Percentiles rank a stretch among this genome's conserved stretches.
Conservation (phyloP, 176 grass and related monocot species). For the Musa acuminata region DNA sequence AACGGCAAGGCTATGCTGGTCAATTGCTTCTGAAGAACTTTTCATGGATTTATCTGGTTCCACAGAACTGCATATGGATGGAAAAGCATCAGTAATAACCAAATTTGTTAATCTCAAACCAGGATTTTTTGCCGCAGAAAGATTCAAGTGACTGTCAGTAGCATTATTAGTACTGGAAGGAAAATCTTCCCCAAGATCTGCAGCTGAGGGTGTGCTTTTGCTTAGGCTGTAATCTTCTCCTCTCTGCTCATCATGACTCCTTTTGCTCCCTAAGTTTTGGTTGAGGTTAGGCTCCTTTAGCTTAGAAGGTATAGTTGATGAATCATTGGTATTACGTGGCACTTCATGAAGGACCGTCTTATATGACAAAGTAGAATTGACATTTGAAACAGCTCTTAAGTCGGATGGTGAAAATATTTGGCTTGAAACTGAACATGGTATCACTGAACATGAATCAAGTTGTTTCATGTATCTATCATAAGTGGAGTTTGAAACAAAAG, state of each 20-base stretch:
- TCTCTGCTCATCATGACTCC: background rate
- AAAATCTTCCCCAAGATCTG: background rate
- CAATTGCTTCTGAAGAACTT: constrained; percentile 18
- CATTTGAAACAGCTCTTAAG: background rate
- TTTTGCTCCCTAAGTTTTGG: background rate
- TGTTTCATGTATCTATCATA: constrained; percentile 20
- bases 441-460: constrained; percentile 14
- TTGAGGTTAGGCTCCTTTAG: background rate
- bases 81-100: background rate
- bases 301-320: background rate
- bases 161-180: background rate
- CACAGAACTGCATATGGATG: background rate
- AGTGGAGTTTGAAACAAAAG: constrained; percentile 2
- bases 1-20: constrained; percentile 13
- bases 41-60: constrained; percentile 4
- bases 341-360: background rate
- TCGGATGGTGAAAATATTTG: constrained; percentile 2
- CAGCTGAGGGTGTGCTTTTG: background rate
- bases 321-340: background rate
- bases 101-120: constrained; percentile 7
- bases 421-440: background rate
- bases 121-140: background rate
- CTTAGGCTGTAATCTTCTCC: background rate
- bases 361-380: background rate
- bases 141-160: background rate